Conservation (phyloP, 169 alveolate species). For the Neospora caninum region DNA sequence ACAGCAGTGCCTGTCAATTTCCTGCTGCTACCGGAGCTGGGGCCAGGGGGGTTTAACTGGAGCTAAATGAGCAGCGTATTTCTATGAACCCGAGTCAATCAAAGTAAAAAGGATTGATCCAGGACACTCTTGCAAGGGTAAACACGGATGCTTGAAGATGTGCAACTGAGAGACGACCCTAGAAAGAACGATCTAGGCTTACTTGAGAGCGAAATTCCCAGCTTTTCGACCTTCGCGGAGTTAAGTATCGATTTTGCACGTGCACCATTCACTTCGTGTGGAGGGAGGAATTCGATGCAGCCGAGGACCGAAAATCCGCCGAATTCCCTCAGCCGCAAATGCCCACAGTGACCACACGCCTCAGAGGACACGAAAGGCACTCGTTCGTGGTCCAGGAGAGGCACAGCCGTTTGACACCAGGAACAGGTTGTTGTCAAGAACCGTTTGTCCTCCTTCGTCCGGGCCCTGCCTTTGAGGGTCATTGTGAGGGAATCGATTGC, state of each 20-base stretch:
- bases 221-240: background rate
- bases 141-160: too few relatives aligned
- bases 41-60: too few relatives aligned
- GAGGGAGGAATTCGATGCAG: constrained; percentile 33
- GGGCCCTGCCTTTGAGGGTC: background rate
- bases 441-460: background rate
- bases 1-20: too few relatives aligned
- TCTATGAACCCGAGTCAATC: too few relatives aligned
- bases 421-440: background rate
- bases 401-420: background rate
- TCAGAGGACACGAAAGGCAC: background rate
- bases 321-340: constrained; percentile 9
- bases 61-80: too few relatives aligned
- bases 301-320: constrained; percentile 1
- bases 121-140: too few relatives aligned
- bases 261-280: background rate
- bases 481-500: background rate
- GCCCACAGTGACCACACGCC: constrained; percentile 10
- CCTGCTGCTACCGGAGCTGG: too few relatives aligned
- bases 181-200: too few relatives aligned
- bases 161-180: too few relatives aligned
- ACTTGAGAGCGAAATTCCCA: too few relatives aligned
- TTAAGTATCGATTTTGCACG: background rate
- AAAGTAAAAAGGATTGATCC: too few relatives aligned
- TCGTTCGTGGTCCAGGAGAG: background rate